A percentile compares a stretch with the other conserved stretches of the same genome.
These are phyloP conservation scores for Ophioceras dolichostomum DNA, from an alignment of 2,329 filamentous ascomycete genomes.

Conservation along the genomic window DNA sequence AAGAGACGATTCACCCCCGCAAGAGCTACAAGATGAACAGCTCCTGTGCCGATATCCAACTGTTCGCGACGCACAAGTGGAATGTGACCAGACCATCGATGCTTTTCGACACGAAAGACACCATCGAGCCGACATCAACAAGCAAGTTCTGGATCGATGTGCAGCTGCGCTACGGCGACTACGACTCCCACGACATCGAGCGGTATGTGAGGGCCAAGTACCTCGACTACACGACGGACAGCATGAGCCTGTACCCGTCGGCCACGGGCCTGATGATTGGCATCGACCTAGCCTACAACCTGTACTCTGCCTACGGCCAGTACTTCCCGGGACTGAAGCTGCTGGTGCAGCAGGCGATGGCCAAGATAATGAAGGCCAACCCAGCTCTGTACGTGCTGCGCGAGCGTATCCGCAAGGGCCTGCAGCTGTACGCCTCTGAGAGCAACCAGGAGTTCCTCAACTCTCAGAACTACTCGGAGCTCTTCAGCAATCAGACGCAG, in stretches of 20 bases:
- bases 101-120: constrained; percentile 91
- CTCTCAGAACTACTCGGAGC: constrained; percentile 97
- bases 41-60: constrained; percentile 90
- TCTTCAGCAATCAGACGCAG: constrained; percentile 98
- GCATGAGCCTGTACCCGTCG: constrained; percentile 96
- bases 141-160: constrained; percentile 97
- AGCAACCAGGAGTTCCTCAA: constrained; percentile 99
- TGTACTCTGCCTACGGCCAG: constrained; percentile 96
- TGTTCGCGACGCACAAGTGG: constrained; percentile 98
- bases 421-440: constrained; percentile 95
- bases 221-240: constrained; percentile 96
- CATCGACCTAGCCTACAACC: constrained; percentile 93
- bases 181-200: constrained; percentile 98
- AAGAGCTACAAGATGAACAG: constrained; percentile 99
- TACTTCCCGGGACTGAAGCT: constrained; percentile 98
- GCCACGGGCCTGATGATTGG: constrained; percentile 96
- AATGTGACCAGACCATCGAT: constrained; percentile 90
- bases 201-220: constrained; percentile 97
- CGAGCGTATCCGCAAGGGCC: constrained; percentile 95
- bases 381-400: constrained; percentile 90
- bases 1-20: constrained; percentile 96
- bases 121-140: constrained; percentile 83
- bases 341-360: constrained; percentile 94
- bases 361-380: constrained; percentile 99
- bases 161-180: constrained; percentile 50